Evolutionary conservation across 495 filamentous ascomycete genomes (phyloP).

Genomic region (Talaromyces ruber): DNA sequence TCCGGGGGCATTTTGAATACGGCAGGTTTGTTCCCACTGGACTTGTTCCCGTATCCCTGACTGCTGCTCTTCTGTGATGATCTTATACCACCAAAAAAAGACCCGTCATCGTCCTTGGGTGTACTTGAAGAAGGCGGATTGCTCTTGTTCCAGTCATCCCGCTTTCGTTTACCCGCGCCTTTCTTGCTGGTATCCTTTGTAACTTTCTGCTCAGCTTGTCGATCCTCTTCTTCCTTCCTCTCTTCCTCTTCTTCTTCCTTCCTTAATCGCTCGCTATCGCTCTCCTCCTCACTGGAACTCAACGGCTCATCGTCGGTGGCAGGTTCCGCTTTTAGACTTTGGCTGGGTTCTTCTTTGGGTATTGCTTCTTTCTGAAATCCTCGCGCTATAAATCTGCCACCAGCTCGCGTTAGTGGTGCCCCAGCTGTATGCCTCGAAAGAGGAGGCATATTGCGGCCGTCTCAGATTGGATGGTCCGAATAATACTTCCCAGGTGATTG

Average conservation of each 20-base stretch:
- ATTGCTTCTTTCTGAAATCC: background rate
- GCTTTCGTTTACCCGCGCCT: background rate
- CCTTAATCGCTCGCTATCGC: background rate
- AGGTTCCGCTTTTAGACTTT: constrained; percentile 7
- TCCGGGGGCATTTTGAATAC: background rate
- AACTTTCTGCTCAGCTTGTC: background rate
- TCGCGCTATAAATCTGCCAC: constrained; percentile 5
- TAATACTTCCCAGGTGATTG: background rate
- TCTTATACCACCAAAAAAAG: background rate
- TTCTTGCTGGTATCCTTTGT: background rate
- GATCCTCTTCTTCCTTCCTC: background rate
- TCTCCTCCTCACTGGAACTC: constrained; percentile 22
- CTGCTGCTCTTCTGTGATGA: background rate
- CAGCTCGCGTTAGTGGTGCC: constrained; percentile 11
- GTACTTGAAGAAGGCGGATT: background rate
- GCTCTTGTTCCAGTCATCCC: background rate
- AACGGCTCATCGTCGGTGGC: constrained; percentile 22
- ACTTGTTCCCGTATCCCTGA: background rate
- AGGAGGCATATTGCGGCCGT: background rate
- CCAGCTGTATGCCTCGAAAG: background rate
- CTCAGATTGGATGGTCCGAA: background rate
- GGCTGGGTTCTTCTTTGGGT: background rate
- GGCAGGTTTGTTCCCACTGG: too few relatives aligned
- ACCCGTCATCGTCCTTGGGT: background rate
- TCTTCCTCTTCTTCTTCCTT: constrained; percentile 8